Conservation (phyloP, 2,329 filamentous ascomycete species). For the Pseudophaeomoniella oleicola region DNA sequence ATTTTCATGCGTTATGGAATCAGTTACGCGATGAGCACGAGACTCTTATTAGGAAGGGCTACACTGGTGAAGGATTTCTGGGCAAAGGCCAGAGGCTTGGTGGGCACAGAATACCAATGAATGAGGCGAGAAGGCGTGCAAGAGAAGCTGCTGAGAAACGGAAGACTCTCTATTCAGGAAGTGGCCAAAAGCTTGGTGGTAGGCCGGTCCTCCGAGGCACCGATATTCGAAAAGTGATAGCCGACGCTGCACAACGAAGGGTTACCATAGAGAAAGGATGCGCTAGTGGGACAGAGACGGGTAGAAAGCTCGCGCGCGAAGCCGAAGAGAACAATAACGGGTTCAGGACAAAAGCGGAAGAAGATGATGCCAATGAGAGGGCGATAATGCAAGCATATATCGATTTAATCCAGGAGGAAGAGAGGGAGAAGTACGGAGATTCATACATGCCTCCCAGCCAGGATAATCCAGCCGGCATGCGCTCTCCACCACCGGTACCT, state of each 20-base stretch:
- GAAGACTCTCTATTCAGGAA: conserved; percentile 40
- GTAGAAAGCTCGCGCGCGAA: conserved; percentile 51
- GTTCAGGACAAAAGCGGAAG: conserved; percentile 70
- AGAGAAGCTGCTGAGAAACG: conserved; percentile 61
- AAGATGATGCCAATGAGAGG: conserved; percentile 75
- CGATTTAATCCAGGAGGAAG: conserved; percentile 75
- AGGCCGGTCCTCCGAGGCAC: conserved; percentile 38
- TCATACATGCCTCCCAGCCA: conserved; percentile 39
- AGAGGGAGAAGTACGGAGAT: conserved; percentile 43
- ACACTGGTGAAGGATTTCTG: conserved; percentile 80
- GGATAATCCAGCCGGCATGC: conserved; percentile 35
- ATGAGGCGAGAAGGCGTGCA: conserved; percentile 62
- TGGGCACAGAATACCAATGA: conserved; percentile 46
- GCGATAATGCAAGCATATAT: conserved; percentile 77
- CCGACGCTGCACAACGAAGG: conserved; percentile 54
- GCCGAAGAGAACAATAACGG: conserved; percentile 55
- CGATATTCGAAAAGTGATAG: conserved; percentile 59
- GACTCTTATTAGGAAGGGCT: conserved; percentile 62
- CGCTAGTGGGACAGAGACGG: conserved; percentile 54
- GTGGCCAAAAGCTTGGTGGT: conserved; percentile 62
- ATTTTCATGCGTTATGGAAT: conserved; percentile 79
- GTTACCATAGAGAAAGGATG: conserved; percentile 58
- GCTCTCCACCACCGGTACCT: conserved; percentile 17
- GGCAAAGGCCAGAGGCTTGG: conserved; percentile 62
- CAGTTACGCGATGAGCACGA: conserved; percentile 78